Base-by-base conservation (phyloP, 1,139 yeast species). In the Pichia sp. region DNA sequence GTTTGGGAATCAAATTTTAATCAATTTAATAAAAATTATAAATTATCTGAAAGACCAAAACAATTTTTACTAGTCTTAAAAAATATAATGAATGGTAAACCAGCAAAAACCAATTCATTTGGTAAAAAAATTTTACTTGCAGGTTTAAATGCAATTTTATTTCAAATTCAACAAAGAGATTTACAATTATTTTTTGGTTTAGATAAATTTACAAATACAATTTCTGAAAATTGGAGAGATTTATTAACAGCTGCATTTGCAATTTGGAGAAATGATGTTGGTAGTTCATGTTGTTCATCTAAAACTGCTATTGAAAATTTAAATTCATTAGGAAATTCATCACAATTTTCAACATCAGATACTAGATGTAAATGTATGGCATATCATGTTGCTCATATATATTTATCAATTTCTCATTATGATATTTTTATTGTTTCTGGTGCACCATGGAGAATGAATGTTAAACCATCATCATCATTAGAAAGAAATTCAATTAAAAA, bases 381-480 rank as follows among this genome's bases (percentile, higher is more conserved):
- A 48, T 83, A 81, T 63, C 90, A 85, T 58, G 70, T 86, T 65
- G 81, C 89, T 0, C 92, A 85, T 61, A 78, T 87, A 27, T 77
- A 81, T 34, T 78, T 87, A 59, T 72, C 86, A 44, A 74, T 85
- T 34, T 80, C 85, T 50, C 88, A 86, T 54, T 81, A 84, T 63
- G 95, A 87, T 63, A 77, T 85, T 49, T 86, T 85, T 47, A 81
- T 85, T 7, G 83, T 73, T 62, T 84, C 90, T 6, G 96, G 96
- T 1, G 85, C 89, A 1, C 92, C 94, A 0, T 80, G 85, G 60
- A 76, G 88, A 56, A 83, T 86, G 81, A 86, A 86, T 62, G 94
- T 86, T 32, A 74, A 73, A 47, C 85, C 88, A 2, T 56, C 62
- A 7, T 64, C 70, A 27, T 70, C 72, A 44, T 60, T 40, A 40